Evolutionary conservation across 2,329 filamentous ascomycete species (phyloP).

Genomic region (Pseudocercospora fuligena): DNA sequence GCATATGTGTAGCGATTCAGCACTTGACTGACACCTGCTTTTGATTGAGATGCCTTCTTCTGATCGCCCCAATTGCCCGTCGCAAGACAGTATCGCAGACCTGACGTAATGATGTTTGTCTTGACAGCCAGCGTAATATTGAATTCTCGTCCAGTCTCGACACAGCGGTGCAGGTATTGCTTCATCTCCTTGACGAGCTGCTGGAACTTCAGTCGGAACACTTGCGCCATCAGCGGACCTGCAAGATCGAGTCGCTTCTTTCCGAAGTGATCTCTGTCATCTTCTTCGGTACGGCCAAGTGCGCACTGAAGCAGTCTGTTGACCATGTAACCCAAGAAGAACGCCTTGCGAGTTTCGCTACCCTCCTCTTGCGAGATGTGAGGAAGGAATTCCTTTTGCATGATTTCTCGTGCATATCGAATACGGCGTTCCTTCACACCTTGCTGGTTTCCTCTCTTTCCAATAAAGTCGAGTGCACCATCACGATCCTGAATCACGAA

Average conservation of each 20-base stretch:
- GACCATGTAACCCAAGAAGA: slow-evolving; percentile 99
- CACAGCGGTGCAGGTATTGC: slow-evolving; percentile 87
- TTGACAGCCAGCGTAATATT: slow-evolving; percentile 91
- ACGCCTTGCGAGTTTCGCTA: slow-evolving; percentile 93
- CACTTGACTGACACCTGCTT: slow-evolving; percentile 97
- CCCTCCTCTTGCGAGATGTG: slow-evolving; percentile 96
- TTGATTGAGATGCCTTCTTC: slow-evolving; percentile 94
- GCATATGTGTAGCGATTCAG: slow-evolving; percentile 97
- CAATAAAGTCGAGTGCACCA: slow-evolving; percentile 92
- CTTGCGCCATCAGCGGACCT: slow-evolving; percentile 89
- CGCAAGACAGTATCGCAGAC: slow-evolving; percentile 93
- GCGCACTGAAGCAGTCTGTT: slow-evolving; percentile 93
- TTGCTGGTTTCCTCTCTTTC: slow-evolving; percentile 79
- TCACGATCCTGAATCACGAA: slow-evolving; percentile 96
- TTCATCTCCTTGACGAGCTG: slow-evolving; percentile 90
- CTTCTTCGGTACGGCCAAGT: slow-evolving; percentile 87
- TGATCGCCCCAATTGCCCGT: slow-evolving; percentile 99
- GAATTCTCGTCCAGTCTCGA: slow-evolving; percentile 87
- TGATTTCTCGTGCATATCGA: slow-evolving; percentile 87
- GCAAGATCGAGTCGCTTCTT: slow-evolving; percentile 98
- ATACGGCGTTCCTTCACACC: slow-evolving; percentile 87
- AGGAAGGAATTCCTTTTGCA: slow-evolving; percentile 95
- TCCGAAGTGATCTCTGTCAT: slow-evolving; percentile 98
- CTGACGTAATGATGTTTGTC: slow-evolving; percentile 86
- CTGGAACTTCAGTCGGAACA: slow-evolving; percentile 90